Evolutionary conservation across 345 rosid genomes (phyloP), one percentile per base, ranked within the genome.

Genomic region (Corchorus olitorius): DNA sequence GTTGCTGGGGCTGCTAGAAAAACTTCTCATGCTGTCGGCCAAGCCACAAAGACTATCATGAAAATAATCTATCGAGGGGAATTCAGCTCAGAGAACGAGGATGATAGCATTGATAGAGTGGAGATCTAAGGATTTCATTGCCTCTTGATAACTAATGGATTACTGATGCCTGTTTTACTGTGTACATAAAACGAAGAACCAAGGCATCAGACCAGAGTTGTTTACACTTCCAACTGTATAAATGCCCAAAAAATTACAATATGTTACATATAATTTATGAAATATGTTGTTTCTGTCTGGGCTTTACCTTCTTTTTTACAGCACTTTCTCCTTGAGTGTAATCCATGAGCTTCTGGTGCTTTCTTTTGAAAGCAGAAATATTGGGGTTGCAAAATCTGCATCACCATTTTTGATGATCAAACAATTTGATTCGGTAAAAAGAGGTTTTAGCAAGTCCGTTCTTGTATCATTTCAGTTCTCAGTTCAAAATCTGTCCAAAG

Each of bases 1-100:
- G 93, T 97, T 73, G 84, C 84, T 1, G 92, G 97, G 49, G 98
- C 94, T 35, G 97, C 96, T 0, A 85, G 88, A 84, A 92, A 89
- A 84, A 91, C 98, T 66, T 90, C 97, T 45, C 81, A 19, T 3
- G 97, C 92, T 52, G 94, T 92, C 58, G 92, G 97, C 70, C 88
- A 76, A 79, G 99, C 93, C 70, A 91, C 97, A 41, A 97, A 89
- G 81, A 79, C 82, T 27, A 76, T 96, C 58, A 81, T 93, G 84
- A 91, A 84, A 72, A 84, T 92, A 66, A 83, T 93, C 20, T 87
- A 92, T 8, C 70, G 89, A 81, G 84, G 90, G 34, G 92, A 87
- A 64, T 76, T 73, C 69, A 76, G 68, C 20, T 22, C 83, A 8
- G 84, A 82, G 70, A 78, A 77, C 16, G 83, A 79, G 58, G 77